phyloP scores from a whole-genome alignment of 2,329 filamentous ascomycete genomes.

The Aspergillus chevalieri region DNA sequence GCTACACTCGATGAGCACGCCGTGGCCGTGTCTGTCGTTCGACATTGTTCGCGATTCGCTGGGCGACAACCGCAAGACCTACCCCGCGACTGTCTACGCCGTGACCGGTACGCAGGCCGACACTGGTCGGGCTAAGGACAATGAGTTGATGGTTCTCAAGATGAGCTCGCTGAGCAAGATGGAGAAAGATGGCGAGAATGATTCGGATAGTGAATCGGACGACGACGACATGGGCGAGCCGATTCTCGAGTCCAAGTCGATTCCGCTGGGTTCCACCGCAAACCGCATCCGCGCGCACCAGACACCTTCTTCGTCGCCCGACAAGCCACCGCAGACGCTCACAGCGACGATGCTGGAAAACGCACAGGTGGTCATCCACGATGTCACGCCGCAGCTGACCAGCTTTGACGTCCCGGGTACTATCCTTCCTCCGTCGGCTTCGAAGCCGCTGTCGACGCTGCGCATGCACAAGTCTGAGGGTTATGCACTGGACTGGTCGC shows the following conservation, averaged over 20 bases:
- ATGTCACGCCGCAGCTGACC: conserved; percentile 80
- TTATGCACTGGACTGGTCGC: conserved; percentile 96
- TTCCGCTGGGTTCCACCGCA: conserved; percentile 78
- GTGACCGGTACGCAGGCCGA: conserved; percentile 94
- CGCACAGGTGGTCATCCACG: conserved; percentile 81
- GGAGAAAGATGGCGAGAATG: conserved; percentile 65
- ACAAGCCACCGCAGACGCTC: conserved; percentile 70
- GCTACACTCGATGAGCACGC: conserved; percentile 88
- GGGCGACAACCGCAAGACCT: conserved; percentile 84
- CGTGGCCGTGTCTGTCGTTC: conserved; percentile 96
- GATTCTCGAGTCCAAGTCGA: conserved; percentile 85
- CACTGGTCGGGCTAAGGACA: conserved; percentile 66
- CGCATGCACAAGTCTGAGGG: conserved; percentile 89
- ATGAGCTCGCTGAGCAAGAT: conserved; percentile 86
- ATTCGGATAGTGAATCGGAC: conserved; percentile 63
- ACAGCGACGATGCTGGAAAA: conserved; percentile 92
- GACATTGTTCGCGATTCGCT: conserved; percentile 82
- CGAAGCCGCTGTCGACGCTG: conserved; percentile 81
- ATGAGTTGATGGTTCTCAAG: conserved; percentile 93
- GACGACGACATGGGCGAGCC: conserved; percentile 76
- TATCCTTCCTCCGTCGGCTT: conserved; percentile 71
- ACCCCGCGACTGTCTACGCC: conserved; percentile 90
- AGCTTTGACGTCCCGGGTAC: conserved; percentile 88
- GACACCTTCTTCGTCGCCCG: conserved; percentile 57
- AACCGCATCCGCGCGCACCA: conserved; percentile 91